phyloP scores from a whole-genome alignment of 2,329 filamentous ascomycete species.

The Fusarium tuaranense region DNA sequence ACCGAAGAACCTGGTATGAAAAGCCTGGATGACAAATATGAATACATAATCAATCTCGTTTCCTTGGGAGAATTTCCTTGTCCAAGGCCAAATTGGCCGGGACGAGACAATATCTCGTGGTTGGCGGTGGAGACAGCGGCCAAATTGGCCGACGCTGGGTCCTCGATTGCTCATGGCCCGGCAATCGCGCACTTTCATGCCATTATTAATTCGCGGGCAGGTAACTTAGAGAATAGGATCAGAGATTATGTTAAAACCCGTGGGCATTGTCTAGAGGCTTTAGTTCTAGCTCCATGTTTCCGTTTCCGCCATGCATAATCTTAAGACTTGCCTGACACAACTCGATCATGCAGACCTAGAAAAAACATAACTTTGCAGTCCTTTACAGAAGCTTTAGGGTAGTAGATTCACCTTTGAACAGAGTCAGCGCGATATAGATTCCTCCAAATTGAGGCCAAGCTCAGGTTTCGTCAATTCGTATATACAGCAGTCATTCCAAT shows the following conservation, averaged over 20 bases:
- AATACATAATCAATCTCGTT: not conserved
- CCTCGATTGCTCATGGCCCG: not conserved
- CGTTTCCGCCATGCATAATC: not conserved
- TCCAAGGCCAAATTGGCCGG: not conserved
- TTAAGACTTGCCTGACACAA: not conserved
- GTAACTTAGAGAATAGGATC: not conserved
- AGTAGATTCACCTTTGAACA: accelerated
- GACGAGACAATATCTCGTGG: not conserved
- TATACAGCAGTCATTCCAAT: not conserved
- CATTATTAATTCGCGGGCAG: not conserved
- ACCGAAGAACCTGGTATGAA: not conserved
- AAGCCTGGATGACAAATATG: not conserved
- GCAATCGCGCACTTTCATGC: not conserved
- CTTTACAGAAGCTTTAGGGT: not conserved
- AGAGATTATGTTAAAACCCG: not conserved
- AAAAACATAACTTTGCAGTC: not conserved
- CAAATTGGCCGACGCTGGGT: not conserved
- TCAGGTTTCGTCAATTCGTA: not conserved
- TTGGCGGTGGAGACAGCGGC: not conserved
- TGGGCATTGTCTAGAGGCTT: not conserved
- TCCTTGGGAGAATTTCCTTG: not conserved
- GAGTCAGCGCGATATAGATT: not conserved
- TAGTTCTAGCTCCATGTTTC: not conserved
- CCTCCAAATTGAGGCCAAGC: not conserved
- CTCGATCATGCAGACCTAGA: not conserved